A percentile compares a stretch with the other conserved stretches of the same genome.
These are phyloP conservation scores for Ogataea salicorniae DNA, from an alignment of 805 yeast species.

Conservation along the genomic window DNA sequence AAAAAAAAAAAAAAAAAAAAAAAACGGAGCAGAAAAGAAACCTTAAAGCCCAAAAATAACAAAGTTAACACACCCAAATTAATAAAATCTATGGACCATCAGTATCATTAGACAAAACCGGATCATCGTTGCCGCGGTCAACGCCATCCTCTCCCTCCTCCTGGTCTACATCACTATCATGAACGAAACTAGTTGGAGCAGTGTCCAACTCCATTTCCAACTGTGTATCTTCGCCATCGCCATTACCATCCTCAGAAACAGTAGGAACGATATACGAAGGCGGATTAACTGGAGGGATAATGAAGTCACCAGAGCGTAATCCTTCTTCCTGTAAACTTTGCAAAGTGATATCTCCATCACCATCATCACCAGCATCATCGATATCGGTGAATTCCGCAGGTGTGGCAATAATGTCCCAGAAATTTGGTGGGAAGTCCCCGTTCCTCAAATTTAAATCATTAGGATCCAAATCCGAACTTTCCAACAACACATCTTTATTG, in stretches of 20 bases:
- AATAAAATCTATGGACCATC: too few species aligned
- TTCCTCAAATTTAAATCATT: slow-evolving; percentile 35
- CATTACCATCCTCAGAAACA: not conserved
- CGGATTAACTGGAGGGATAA: slow-evolving; percentile 14
- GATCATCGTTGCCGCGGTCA: too few species aligned
- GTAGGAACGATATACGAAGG: slow-evolving; percentile 5
- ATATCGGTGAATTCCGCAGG: slow-evolving; percentile 31
- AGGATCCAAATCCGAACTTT: slow-evolving; percentile 48
- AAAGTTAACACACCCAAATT: too few species aligned
- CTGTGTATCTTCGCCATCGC: not conserved
- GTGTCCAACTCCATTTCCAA: not conserved
- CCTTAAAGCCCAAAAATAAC: too few species aligned
- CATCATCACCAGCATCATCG: slow-evolving; percentile 16
- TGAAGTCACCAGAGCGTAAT: slow-evolving; percentile 14
- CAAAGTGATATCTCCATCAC: slow-evolving; percentile 24
- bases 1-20: too few species aligned
- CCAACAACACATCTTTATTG: slow-evolving; percentile 72
- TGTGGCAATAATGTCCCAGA: slow-evolving; percentile 37
- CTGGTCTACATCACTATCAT: too few species aligned
- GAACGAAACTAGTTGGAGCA: not conserved
- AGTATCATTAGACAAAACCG: too few species aligned
- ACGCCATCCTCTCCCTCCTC: too few species aligned
- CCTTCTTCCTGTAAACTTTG: slow-evolving; percentile 22
- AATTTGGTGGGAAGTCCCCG: slow-evolving; percentile 52
- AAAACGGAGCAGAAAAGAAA: too few species aligned